Conservation (phyloP, 176 grass and related monocot genomes). For the Triticum aestivum region IWGSC_CS_RefSeq_v2.1 NC_057808.1:357727613-357728112, state of each 20-base stretch:
- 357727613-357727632: background rate
- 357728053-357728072: conserved; percentile 50
- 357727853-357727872: background rate
- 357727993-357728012: background rate
- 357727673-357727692: background rate
- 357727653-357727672: background rate
- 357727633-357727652: background rate
- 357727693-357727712: background rate
- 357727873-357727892: background rate
- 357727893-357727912: conserved; percentile 30
- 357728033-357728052: conserved; percentile 28
- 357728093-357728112: conserved; percentile 29
- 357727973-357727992: background rate
- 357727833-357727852: conserved; percentile 1
- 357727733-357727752: background rate
- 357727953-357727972: background rate
- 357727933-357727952: conserved; percentile 16
- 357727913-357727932: background rate
- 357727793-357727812: conserved; percentile 30
- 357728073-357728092: conserved; percentile 38
- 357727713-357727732: background rate
- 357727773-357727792: background rate
- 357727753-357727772: background rate
- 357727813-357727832: background rate
- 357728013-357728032: conserved; percentile 50